Percentiles rank a stretch among this genome's conserved stretches.
Conservation (phyloP, 306 rosid genomes). For the Pterocarpus santalinus region DNA sequence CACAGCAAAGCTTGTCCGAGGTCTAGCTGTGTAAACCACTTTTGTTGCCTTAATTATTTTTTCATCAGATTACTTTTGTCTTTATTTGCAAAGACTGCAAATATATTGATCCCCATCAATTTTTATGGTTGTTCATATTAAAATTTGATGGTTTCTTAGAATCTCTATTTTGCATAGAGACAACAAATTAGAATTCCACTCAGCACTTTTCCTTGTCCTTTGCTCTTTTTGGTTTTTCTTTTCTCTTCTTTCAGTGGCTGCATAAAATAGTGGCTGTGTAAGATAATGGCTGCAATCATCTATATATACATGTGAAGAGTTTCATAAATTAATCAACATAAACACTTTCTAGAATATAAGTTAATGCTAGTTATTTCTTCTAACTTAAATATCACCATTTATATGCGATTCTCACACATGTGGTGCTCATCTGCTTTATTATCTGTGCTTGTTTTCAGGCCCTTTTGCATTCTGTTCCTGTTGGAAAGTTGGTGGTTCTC, state of each 20-base stretch:
- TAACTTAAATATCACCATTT: slow-evolving; percentile 8
- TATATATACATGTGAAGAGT: slow-evolving; percentile 12
- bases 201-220: background rate
- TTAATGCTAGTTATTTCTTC: slow-evolving; percentile 30
- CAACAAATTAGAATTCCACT: slow-evolving; percentile 7
- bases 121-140: slow-evolving; percentile 25
- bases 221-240: background rate
- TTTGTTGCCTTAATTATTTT: too few species aligned
- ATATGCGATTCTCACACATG: slow-evolving; percentile 1
- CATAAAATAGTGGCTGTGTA: slow-evolving; percentile 4
- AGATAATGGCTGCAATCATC: slow-evolving; percentile 22
- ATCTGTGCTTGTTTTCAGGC: slow-evolving; percentile 67
- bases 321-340: slow-evolving; percentile 5
- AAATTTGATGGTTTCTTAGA: slow-evolving; percentile 26
- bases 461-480: slow-evolving; percentile 84
- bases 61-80: background rate
- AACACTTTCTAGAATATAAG: slow-evolving; percentile 35
- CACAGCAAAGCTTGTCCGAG: background rate
- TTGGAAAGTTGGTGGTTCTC: slow-evolving; percentile 88
- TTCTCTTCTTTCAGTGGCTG: slow-evolving; percentile 33
- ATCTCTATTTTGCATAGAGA: slow-evolving; percentile 25
- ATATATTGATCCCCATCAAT: background rate
- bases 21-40: too few species aligned
- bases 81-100: background rate
- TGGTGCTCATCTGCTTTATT: background rate